These are phyloP conservation scores for Agrostemma githago DNA, from an alignment of 148 eudicot species.

Conservation along the genomic window DNA sequence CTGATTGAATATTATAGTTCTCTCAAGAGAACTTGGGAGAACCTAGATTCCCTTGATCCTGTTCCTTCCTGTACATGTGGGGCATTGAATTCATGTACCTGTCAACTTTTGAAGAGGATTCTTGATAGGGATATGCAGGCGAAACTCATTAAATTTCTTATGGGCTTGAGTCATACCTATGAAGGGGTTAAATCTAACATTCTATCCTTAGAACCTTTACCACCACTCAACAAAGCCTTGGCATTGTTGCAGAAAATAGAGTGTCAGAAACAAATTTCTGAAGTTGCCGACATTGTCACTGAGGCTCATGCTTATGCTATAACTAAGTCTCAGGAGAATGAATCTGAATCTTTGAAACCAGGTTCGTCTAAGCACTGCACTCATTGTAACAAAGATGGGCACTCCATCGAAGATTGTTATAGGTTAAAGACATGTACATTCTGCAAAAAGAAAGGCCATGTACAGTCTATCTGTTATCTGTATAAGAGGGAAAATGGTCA, in stretches of 20 bases:
- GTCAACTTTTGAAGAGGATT: not conserved
- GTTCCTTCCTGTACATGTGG: not conserved
- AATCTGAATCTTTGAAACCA: too few relatives aligned
- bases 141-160: not conserved
- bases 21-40: not conserved
- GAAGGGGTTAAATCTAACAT: not conserved
- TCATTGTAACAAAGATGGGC: not conserved
- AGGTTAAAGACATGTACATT: not conserved
- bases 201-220: not conserved
- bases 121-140: not conserved
- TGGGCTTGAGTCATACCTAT: not conserved
- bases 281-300: not conserved
- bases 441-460: too few relatives aligned
- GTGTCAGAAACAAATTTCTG: not conserved
- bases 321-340: too few relatives aligned
- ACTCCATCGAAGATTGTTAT: not conserved
- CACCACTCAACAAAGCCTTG: not conserved
- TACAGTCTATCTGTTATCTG: too few relatives aligned
- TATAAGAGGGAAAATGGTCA: too few relatives aligned
- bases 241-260: not conserved
- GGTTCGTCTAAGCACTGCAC: not conserved
- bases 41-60: not conserved
- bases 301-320: too few relatives aligned
- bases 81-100: not conserved
- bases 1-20: not conserved